Evolutionary conservation across 108 stramenopile genomes (phyloP).

Genomic region (Seminavis robusta): DNA sequence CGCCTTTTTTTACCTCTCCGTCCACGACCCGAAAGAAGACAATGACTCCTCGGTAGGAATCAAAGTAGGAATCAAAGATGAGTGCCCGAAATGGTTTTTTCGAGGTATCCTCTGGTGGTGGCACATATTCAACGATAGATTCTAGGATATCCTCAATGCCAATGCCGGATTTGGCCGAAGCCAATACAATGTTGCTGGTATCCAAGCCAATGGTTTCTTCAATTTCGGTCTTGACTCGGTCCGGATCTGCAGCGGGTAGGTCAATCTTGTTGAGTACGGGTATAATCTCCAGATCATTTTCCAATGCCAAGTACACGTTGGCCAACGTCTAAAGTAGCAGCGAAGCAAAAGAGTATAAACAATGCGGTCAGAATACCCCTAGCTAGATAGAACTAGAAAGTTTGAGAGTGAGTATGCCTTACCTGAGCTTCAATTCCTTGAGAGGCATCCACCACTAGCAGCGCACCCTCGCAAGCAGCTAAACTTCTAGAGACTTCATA

Average conservation of each 20-base stretch:
- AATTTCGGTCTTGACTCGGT: slow-evolving; percentile 88
- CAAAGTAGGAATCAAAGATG: slow-evolving; percentile 97
- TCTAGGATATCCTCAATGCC: slow-evolving; percentile 96
- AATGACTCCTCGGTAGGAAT: slow-evolving; percentile 92
- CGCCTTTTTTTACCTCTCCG: slow-evolving; percentile 82
- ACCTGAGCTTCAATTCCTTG: slow-evolving; percentile 99
- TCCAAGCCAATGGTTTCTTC: slow-evolving; percentile 95
- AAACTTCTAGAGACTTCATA: slow-evolving; percentile 97
- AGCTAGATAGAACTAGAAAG: not conserved
- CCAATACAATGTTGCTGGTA: slow-evolving; percentile 79
- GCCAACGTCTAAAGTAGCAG: slow-evolving; percentile 84
- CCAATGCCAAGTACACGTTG: slow-evolving; percentile 95
- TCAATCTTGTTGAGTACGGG: slow-evolving; percentile 99
- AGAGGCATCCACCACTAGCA: slow-evolving; percentile 96
- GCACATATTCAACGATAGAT: slow-evolving; percentile 83
- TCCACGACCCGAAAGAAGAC: slow-evolving; percentile 97
- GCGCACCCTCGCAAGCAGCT: slow-evolving; percentile 98
- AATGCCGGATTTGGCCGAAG: slow-evolving; percentile 90
- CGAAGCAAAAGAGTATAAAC: not conserved
- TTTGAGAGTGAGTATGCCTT: no score
- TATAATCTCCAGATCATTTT: slow-evolving; percentile 96
- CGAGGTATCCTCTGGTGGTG: slow-evolving; percentile 66
- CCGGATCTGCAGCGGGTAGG: slow-evolving; percentile 96
- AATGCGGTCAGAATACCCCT: not conserved
- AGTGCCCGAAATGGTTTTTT: slow-evolving; percentile 69